Conservation (phyloP, 495 filamentous ascomycete species). For the Hamigera avellanea region DNA sequence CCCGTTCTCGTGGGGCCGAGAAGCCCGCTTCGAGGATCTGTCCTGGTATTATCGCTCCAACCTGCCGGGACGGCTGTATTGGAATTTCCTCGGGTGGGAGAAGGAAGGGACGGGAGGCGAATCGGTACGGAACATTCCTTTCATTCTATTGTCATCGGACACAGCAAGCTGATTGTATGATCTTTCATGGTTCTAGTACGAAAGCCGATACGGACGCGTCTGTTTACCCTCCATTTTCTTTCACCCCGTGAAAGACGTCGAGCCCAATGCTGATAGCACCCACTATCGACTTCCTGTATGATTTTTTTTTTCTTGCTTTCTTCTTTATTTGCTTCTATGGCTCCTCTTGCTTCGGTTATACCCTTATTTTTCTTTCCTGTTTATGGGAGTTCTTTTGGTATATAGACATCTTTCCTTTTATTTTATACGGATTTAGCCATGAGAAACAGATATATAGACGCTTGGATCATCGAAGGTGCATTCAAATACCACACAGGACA, state of each 20-base stretch:
- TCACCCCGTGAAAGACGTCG: slow-evolving; percentile 40
- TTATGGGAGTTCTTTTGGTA: too few species aligned
- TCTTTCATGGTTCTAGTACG: slow-evolving; percentile 23
- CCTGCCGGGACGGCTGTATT: too few species aligned
- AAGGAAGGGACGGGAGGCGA: not conserved
- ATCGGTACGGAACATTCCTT: too few species aligned
- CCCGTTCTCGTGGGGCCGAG: not conserved
- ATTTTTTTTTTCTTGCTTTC: not conserved
- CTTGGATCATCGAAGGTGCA: too few species aligned
- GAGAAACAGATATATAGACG: too few species aligned
- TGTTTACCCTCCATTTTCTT: slow-evolving; percentile 44
- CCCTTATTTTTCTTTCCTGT: not conserved
- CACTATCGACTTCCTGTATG: not conserved
- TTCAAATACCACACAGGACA: too few species aligned
- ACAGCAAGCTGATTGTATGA: not conserved
- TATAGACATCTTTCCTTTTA: too few species aligned
- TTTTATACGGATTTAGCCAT: too few species aligned
- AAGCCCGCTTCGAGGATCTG: slow-evolving; percentile 1
- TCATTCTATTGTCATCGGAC: too few species aligned
- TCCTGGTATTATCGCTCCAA: too few species aligned
- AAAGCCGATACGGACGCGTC: slow-evolving; percentile 33
- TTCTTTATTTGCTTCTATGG: not conserved
- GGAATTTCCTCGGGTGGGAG: slow-evolving; percentile 6
- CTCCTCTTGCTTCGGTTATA: too few species aligned
- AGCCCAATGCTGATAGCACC: slow-evolving; percentile 5